Base-by-base conservation (phyloP, 2,329 filamentous ascomycete genomes). In the Mycogone perniciosa region DNA sequence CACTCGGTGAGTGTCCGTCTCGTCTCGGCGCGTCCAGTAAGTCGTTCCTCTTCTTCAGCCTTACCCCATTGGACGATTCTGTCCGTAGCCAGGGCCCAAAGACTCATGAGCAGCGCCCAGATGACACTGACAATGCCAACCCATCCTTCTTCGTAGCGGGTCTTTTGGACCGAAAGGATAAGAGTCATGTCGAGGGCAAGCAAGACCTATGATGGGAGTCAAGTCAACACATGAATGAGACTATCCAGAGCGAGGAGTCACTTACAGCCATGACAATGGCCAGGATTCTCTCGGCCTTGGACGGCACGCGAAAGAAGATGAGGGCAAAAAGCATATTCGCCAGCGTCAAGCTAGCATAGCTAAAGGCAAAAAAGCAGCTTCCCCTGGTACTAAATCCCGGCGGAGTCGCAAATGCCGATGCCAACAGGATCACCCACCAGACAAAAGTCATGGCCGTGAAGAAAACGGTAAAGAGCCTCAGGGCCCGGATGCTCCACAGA, bases 381-480 rank as follows among this genome's bases (percentile, higher is more conserved):
- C 93, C 93, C 47, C 89, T 83, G 7, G 84, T 87, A 65, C 93
- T 83, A 65, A 97, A 84, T 43, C 86, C 85, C 1, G 92, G 92
- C 10, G 90, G 90, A 48, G 88, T 96, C 59, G 95, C 84, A 70
- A 99, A 99, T 57, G 86, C 83, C 50, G 89, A 89, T 11, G 96
- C 82, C n/a, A 99, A 77, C 33, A 96, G 75, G 48, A 96, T 68
- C 7, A 89, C 78, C 92, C 93, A 97, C 92, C 92, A 97, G n/a
- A 89, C 62, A 62, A 95, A 89, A 50, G 84, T 88, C 59, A 91
- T 65, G 46, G 82, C 67, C 20, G 92, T 75, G 63, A 96, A 88
- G 35, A 89, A 60, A 50, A 95, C 75, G 5, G 89, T 92, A 54
- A 93, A 67, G 63, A 84, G 88, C 64, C 90, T 82, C 49, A 93